Conservation (phyloP, 495 filamentous ascomycete genomes). For the Pyrenopolyporus hunteri region DNA sequence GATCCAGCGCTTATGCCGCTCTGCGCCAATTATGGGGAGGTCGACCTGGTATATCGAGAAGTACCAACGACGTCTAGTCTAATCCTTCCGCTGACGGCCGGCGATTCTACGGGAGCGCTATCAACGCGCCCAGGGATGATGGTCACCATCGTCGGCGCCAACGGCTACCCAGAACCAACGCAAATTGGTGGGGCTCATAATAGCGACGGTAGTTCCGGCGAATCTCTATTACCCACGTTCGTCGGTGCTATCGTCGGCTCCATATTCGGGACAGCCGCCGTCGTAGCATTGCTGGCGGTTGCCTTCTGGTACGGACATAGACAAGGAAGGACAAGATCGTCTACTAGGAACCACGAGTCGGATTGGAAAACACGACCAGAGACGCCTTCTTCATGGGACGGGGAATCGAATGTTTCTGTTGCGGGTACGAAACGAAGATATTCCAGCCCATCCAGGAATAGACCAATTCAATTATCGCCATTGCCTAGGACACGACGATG, state of each 20-base stretch:
- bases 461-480: neutral
- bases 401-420: neutral
- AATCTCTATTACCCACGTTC: neutral
- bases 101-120: neutral
- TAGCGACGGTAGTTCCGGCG: neutral
- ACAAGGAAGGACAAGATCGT: constrained; percentile 1
- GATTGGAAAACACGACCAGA: neutral
- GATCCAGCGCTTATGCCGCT: constrained; percentile 8
- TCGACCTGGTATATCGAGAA: constrained; percentile 14
- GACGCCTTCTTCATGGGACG: neutral
- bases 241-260: constrained; percentile 5
- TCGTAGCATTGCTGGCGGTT: constrained; percentile 4
- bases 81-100: constrained; percentile 8
- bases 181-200: neutral
- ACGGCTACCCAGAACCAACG: neutral
- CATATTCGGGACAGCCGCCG: constrained; percentile 9
- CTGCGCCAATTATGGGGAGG: constrained; percentile 5
- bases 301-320: constrained; percentile 19
- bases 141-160: neutral
- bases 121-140: neutral
- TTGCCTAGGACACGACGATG: neutral
- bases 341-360: neutral
- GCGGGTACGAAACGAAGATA: neutral
- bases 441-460: neutral
- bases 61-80: constrained; percentile 22